phyloP scores from a whole-genome alignment of 2,329 filamentous ascomycete species.

The Sclerotiophoma versabilis region DNA sequence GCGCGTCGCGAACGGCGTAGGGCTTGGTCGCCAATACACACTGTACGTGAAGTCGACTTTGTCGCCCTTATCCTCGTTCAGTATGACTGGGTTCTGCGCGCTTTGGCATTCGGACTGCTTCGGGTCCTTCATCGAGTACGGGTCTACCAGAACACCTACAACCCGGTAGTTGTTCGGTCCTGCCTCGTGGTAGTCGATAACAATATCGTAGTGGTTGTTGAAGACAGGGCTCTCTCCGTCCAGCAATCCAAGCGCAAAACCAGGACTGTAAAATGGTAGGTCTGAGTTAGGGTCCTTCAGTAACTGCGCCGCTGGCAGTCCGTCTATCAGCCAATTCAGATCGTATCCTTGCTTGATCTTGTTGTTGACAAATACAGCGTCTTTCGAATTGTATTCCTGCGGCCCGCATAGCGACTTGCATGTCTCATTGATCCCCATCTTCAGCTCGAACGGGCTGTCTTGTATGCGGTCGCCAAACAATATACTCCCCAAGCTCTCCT shows the following conservation, averaged over 20 bases:
- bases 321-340: constrained; percentile 95
- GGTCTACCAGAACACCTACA: constrained; percentile 89
- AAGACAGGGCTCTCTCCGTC: constrained; percentile 66
- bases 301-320: constrained; percentile 86
- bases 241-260: constrained; percentile 77
- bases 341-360: constrained; percentile 87
- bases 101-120: constrained; percentile 70
- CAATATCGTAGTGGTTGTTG: constrained; percentile 96
- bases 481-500: constrained; percentile 93
- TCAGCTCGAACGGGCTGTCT: constrained; percentile 90
- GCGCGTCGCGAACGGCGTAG: constrained; percentile 91
- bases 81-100: constrained; percentile 65
- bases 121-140: constrained; percentile 71
- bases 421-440: constrained; percentile 85
- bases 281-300: constrained; percentile 78
- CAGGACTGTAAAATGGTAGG: constrained; percentile 86
- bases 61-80: constrained; percentile 69
- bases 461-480: constrained; percentile 96
- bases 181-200: constrained; percentile 89
- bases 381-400: constrained; percentile 69
- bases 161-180: constrained; percentile 78
- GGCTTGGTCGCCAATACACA: constrained; percentile 84
- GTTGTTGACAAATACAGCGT: constrained; percentile 80
- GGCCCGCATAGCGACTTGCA: constrained; percentile 81
- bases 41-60: constrained; percentile 88